Base-by-base conservation (phyloP, 768 basidiomycete species). In the Lactarius hatsudake region DNA sequence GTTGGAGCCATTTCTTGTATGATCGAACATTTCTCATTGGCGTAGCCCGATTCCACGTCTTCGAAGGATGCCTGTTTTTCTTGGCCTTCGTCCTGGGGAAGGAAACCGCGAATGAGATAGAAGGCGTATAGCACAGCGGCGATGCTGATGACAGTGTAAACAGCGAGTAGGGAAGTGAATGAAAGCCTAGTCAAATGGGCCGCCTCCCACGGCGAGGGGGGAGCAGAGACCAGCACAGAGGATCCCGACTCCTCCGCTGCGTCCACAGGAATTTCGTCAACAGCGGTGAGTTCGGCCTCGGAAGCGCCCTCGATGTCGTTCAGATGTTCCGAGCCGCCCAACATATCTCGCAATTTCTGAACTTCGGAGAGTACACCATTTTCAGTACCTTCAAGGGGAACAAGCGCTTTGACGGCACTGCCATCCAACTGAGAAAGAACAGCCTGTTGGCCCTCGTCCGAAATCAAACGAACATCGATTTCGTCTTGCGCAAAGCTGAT, bases 391-490 rank as follows among this genome's bases (percentile, higher is more conserved):
- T 61, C 63, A 57, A 74, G 73, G 53, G 72, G 78, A 23, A 78
- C 72, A 57, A 75, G 56, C n/a, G 74, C 75, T 62, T 75, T 76
- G 54, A 75, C 66, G 38, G 72, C 72, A 55, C 74, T 64, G 32
- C 65, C 69, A 23, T 71, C 72, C 40, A 76, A 72, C 54, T 73
- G 68, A 30, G 77, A 73, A 65, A 78, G 73, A 36, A 74, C 69
- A 43, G 71, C 75, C 42, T 73, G 71, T 59, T 77, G 77, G 28
- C 77, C 73, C 56, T 76, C 73, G 36, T 73, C 60, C 42, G 73
- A 75, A 45, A 76, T 73, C 64, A 75, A 64, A 64, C 74, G 76
- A 36, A 81, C 71, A 66, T 74, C 72, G n/a, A 75, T 58, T 54
- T 76, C 63, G 43, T 73, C 73, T 60, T 72, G 75, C 61, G 64